Percentiles rank a stretch among this genome's conserved stretches.
Conservation (phyloP, 495 filamentous ascomycete species). For the Cercophora samala region DNA sequence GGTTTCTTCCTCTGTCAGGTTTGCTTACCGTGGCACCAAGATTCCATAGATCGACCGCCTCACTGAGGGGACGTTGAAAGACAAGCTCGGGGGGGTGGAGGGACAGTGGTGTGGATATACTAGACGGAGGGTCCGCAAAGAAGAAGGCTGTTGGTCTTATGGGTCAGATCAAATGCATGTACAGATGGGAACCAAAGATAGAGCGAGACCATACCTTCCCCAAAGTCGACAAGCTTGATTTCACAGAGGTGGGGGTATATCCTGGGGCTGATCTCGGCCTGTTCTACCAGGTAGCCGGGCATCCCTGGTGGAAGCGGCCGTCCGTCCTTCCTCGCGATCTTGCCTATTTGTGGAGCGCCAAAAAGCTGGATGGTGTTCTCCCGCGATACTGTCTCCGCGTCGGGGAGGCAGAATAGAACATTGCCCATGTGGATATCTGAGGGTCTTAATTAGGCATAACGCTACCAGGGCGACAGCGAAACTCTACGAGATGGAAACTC, state of each 20-base stretch:
- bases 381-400: background rate
- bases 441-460: no score
- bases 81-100: conserved; percentile 1
- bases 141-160: background rate
- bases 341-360: background rate
- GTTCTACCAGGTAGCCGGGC: background rate
- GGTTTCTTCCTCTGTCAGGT: no score
- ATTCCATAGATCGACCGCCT: conserved; percentile 1
- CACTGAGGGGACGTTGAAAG: background rate
- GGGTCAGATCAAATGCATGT: background rate
- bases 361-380: background rate
- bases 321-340: background rate
- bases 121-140: background rate
- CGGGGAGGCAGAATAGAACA: background rate
- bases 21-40: conserved; percentile 7
- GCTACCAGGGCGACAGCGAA: no score
- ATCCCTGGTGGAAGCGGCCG: background rate
- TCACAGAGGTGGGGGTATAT: conserved; percentile 1
- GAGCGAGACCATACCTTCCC: background rate
- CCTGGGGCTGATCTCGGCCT: background rate
- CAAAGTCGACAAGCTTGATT: background rate
- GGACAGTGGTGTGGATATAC: background rate
- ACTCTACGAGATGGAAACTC: background rate
- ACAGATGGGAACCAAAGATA: background rate
- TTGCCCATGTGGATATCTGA: conserved; percentile 1